A percentile compares a stretch with the other conserved stretches of the same genome.
Evolutionary conservation across 352 stramenopile genomes (phyloP).

Genomic region (Aphanomyces euteiches): DNA sequence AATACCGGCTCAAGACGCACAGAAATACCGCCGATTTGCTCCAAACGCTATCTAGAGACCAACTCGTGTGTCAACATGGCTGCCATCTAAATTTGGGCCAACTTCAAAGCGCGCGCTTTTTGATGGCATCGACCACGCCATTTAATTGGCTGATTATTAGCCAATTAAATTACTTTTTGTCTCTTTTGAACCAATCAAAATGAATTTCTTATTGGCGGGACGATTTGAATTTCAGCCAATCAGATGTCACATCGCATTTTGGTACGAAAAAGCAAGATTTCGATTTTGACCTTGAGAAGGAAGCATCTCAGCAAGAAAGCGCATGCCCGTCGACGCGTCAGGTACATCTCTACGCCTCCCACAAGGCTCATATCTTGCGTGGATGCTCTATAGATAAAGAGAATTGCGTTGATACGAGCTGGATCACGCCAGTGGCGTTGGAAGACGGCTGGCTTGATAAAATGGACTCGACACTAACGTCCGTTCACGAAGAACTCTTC

Average conservation of each 20-base stretch:
- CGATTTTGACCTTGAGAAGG: not conserved
- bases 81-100: too few species aligned
- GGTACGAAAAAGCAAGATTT: conserved; percentile 21
- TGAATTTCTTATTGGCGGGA: not conserved
- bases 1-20: too few species aligned
- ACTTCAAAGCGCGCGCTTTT: too few species aligned
- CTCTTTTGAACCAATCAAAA: not conserved
- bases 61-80: too few species aligned
- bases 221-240: conserved; percentile 25
- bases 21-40: too few species aligned
- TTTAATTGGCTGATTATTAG: not conserved
- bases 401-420: not conserved
- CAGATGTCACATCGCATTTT: not conserved
- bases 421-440: not conserved
- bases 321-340: not conserved
- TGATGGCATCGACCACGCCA: too few species aligned
- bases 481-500: not conserved
- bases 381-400: not conserved
- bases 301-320: not conserved
- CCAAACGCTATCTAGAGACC: too few species aligned
- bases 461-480: conserved; percentile 6
- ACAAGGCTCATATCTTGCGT: not conserved
- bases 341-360: not conserved
- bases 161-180: not conserved
- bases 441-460: conserved; percentile 24